These are phyloP conservation scores for Uncinocarpus reesii DNA, from an alignment of 2,329 filamentous ascomycete genomes.

Conservation along the genomic window DNA sequence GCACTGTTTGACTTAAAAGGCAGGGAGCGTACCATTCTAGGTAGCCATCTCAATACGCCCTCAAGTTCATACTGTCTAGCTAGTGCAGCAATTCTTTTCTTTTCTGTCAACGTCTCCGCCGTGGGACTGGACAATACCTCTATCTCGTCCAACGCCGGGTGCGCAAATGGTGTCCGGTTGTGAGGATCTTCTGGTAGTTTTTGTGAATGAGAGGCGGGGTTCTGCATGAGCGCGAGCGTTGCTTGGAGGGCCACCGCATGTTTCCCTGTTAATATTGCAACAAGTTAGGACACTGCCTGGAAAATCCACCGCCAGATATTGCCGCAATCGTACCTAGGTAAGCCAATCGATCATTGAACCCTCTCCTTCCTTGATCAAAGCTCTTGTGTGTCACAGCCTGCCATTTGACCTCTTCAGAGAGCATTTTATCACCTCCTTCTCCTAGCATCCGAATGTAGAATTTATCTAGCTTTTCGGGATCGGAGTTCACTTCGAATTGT, in stretches of 20 bases:
- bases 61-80: conserved; percentile 61
- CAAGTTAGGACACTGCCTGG: too few relatives aligned
- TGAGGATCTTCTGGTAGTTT: conserved; percentile 39
- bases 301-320: too few relatives aligned
- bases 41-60: conserved; percentile 78
- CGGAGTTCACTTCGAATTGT: conserved; percentile 59
- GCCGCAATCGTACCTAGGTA: conserved; percentile 64
- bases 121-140: conserved; percentile 56
- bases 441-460: conserved; percentile 72
- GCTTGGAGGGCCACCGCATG: conserved; percentile 55
- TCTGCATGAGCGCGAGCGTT: conserved; percentile 51
- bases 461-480: conserved; percentile 61
- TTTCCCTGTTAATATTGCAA: conserved; percentile 41
- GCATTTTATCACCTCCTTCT: conserved; percentile 56
- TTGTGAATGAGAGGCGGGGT: conserved; percentile 27
- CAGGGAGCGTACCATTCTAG: conserved; percentile 55
- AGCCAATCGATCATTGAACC: conserved; percentile 89
- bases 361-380: conserved; percentile 87
- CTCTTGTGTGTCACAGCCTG: conserved; percentile 95
- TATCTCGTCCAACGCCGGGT: conserved; percentile 61
- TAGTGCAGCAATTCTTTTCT: conserved; percentile 56
- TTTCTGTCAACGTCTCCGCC: conserved; percentile 53
- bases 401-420: conserved; percentile 93
- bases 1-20: not conserved
- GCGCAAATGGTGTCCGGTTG: conserved; percentile 55